These are phyloP conservation scores for Ceratocystis diversiconidia DNA, from an alignment of 2,329 filamentous ascomycete genomes.

Conservation along the genomic window DNA sequence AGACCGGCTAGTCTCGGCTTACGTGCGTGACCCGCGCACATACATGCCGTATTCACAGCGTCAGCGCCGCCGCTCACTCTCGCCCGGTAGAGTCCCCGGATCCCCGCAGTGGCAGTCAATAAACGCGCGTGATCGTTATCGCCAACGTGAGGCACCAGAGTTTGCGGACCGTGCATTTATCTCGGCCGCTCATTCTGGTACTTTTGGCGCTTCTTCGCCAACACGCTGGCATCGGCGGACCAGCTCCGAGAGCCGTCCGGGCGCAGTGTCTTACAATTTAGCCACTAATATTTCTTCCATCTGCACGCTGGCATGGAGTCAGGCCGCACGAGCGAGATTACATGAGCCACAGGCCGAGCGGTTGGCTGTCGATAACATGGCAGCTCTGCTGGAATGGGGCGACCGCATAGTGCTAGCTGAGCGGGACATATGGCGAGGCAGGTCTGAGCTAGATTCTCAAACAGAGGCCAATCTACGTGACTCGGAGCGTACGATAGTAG, in stretches of 20 bases:
- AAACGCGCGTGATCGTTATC: background rate
- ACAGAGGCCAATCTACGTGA: background rate
- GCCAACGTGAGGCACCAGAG: constrained; percentile 1
- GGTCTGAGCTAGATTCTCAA: constrained; percentile 5
- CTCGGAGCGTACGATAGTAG: background rate
- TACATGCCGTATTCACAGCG: constrained; percentile 3
- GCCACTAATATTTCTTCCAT: constrained; percentile 24
- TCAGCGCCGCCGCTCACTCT: constrained; percentile 10
- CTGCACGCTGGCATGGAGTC: constrained; percentile 24
- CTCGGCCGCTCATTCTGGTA: background rate
- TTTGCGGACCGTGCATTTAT: background rate
- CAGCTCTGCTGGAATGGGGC: constrained; percentile 23
- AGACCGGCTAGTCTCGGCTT: constrained; percentile 19
- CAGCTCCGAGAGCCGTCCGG: background rate
- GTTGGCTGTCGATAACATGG: constrained; percentile 23
- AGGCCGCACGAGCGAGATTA: constrained; percentile 23
- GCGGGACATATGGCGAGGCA: constrained; percentile 20
- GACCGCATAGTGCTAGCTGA: constrained; percentile 19
- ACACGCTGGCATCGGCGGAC: background rate
- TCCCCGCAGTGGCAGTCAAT: background rate
- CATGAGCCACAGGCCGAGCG: constrained; percentile 24
- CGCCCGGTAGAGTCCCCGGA: background rate
- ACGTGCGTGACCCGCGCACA: constrained; percentile 18
- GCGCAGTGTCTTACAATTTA: constrained; percentile 20
- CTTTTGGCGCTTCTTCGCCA: background rate